These are phyloP conservation scores for Myriangium duriaei DNA, from an alignment of 2,329 filamentous ascomycete genomes.

Conservation along the genomic window DNA sequence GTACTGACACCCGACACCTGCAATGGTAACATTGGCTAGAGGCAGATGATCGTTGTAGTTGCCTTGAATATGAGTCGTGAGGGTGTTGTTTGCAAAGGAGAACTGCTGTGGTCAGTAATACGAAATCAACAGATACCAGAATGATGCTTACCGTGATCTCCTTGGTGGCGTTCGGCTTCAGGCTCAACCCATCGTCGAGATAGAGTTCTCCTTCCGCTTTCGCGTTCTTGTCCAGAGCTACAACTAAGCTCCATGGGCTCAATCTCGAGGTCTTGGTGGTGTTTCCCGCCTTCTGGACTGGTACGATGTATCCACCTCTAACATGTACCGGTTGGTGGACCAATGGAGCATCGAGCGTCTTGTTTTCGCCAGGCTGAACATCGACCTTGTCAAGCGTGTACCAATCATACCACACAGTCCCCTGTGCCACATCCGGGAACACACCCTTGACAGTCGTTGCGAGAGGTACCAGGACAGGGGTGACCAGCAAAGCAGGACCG, in stretches of 20 bases:
- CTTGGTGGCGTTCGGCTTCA: slow-evolving; percentile 17
- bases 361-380: slow-evolving; percentile 16
- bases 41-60: slow-evolving; percentile 9
- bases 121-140: not conserved
- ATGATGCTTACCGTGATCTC: slow-evolving; percentile 12
- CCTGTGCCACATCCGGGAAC: slow-evolving; percentile 17
- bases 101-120: slow-evolving; percentile 5
- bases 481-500: slow-evolving; percentile 17
- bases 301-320: slow-evolving; percentile 16
- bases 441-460: slow-evolving; percentile 17
- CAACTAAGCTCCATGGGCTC: slow-evolving; percentile 16
- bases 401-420: slow-evolving; percentile 19
- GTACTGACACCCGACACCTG: too few species aligned
- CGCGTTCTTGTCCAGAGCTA: slow-evolving; percentile 17
- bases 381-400: slow-evolving; percentile 16
- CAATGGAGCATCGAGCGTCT: slow-evolving; percentile 16
- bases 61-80: slow-evolving; percentile 9
- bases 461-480: slow-evolving; percentile 16
- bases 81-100: slow-evolving; percentile 6
- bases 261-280: slow-evolving; percentile 14
- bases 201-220: slow-evolving; percentile 15
- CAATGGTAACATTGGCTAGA: too few species aligned
- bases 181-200: slow-evolving; percentile 18
- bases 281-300: slow-evolving; percentile 16
- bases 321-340: slow-evolving; percentile 16